phyloP scores from a whole-genome alignment of 2,329 filamentous ascomycete genomes.

The Erysiphe neolycopersici region DNA sequence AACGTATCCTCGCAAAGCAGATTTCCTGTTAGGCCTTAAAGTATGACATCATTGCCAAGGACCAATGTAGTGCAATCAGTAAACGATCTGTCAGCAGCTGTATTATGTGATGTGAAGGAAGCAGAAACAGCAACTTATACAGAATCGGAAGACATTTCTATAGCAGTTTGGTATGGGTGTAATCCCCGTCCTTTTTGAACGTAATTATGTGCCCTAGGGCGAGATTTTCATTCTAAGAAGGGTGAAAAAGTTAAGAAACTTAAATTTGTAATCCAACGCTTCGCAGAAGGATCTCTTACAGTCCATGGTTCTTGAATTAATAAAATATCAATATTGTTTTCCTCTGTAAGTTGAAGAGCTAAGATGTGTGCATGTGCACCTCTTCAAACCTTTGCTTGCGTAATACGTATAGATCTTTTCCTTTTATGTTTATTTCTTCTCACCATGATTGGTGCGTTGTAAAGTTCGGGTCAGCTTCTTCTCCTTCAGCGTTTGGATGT shows the following conservation, averaged over 20 bases:
- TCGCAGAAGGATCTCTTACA: background rate
- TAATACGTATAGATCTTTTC: background rate
- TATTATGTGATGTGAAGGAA: too few species aligned
- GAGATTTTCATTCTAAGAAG: background rate
- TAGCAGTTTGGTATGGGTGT: background rate
- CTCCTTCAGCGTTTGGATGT: background rate
- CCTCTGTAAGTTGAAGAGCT: background rate
- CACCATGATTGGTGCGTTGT: background rate
- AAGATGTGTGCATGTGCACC: background rate
- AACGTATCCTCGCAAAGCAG: too few species aligned
- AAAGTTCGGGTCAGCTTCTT: background rate
- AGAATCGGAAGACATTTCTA: background rate
- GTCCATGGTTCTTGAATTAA: background rate
- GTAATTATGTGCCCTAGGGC: background rate
- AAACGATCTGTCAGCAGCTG: too few species aligned
- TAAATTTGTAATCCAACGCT: background rate
- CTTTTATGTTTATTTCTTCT: background rate
- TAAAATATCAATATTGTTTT: background rate
- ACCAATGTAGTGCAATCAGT: too few species aligned
- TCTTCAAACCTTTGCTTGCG: background rate
- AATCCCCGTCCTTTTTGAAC: background rate
- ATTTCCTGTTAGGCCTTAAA: too few species aligned
- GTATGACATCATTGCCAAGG: too few species aligned
- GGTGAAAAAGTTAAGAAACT: background rate
- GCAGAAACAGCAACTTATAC: background rate